Base-by-base conservation (phyloP, 768 basidiomycete species). In the Asterophora parasitica region DNA sequence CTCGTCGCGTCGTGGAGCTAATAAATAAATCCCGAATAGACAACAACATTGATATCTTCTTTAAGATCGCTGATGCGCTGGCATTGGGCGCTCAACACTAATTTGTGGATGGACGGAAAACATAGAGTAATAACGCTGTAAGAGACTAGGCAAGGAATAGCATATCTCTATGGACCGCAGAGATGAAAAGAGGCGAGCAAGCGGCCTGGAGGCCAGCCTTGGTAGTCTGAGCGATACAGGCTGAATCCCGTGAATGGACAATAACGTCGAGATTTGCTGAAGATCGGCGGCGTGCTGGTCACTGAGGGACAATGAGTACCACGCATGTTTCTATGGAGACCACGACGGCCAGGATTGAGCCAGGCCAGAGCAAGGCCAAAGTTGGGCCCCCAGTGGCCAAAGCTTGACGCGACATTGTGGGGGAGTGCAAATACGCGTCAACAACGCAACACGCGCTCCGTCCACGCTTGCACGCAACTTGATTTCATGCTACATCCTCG, bases 31-130 rank as follows among this genome's bases (percentile, higher is more conserved):
- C 17, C 42, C 23, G 23, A 23, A 23, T 44, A 74, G 72, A 73
- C 57, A 73, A 70, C 58, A 71, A 66, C 61, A 64, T 72, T 49
- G 72, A 74, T 19, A 52, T 59, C 17, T 59, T 59, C 49, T 59
- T 57, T 53, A 59, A 59, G 30, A 55, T 59, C 15, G 55, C 57
- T 20, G 54, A 57, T 35, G 53, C 53, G 11, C 44, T 55, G 38
- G 53, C 35, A 16, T 46, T 57, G 44, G 55, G 58, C 0, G 53
- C 53, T 5, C 15, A 7, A 2, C 23, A 26, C 7, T 36, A 40
- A 17, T 8, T n/a, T 35, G 6, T 13, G 26, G 27, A 13, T 4
- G n/a, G n/a, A n/a, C n/a, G n/a, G n/a, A n/a, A n/a, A n/a, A 33
- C 31, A 34, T 35, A 42, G 35, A 38, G 31, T 41, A 48, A 20